These are phyloP conservation scores for Phymatotrichopsis omnivora DNA, from an alignment of 2,329 filamentous ascomycete species.

Conservation along the genomic window DNA sequence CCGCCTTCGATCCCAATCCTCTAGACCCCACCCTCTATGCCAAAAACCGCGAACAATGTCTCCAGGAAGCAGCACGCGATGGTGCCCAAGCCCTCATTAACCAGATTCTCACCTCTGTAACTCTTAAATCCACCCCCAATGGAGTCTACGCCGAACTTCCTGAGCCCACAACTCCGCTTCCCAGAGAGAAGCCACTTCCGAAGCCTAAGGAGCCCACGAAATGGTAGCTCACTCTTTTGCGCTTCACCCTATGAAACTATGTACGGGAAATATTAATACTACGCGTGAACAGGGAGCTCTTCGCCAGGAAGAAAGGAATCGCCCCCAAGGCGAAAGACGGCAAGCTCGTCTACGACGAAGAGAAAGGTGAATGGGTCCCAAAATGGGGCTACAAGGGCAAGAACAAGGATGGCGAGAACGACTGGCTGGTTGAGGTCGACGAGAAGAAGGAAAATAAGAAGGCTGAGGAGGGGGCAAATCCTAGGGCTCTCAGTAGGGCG, in stretches of 20 bases:
- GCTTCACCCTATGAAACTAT: not conserved
- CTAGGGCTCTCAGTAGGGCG: constrained; percentile 47
- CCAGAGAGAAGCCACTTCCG: constrained; percentile 86
- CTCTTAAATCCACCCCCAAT: constrained; percentile 57
- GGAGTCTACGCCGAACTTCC: constrained; percentile 76
- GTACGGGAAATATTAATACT: not conserved
- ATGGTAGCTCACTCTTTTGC: constrained; percentile 45
- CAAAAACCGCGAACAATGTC: constrained; percentile 48
- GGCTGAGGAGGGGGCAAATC: constrained; percentile 49
- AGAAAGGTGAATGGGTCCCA: constrained; percentile 74
- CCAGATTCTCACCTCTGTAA: constrained; percentile 82
- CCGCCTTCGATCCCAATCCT: constrained; percentile 80
- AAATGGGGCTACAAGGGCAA: constrained; percentile 92
- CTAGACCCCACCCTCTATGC: constrained; percentile 46
- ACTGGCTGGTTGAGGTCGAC: constrained; percentile 91
- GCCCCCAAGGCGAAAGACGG: constrained; percentile 73
- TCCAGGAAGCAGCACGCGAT: constrained; percentile 69
- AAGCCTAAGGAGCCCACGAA: constrained; percentile 73
- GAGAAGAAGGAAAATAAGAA: constrained; percentile 58
- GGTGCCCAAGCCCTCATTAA: constrained; percentile 87
- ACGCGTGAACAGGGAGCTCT: constrained; percentile 49
- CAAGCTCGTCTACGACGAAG: constrained; percentile 77
- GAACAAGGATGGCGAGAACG: constrained; percentile 70
- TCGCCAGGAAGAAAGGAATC: constrained; percentile 95
- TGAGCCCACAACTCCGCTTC: constrained; percentile 56